Evolutionary conservation across 164 flowering plant genomes (phyloP).

Genomic region (Magnolia sinica): DNA sequence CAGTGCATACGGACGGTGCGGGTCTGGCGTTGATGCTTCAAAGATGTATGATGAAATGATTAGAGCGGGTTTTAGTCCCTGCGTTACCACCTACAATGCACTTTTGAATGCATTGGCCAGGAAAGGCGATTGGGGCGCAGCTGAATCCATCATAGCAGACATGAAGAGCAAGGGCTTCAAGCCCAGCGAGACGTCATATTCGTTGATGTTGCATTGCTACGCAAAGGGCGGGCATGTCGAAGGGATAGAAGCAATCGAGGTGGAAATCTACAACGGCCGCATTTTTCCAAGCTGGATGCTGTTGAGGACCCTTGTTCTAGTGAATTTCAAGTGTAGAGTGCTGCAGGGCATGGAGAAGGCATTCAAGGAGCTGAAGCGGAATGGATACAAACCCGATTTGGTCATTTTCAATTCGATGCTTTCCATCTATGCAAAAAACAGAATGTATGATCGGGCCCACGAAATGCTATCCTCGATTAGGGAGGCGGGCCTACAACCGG

Average conservation of each 20-base stretch:
- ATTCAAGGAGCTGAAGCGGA: slow-evolving; percentile 43
- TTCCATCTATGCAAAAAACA: slow-evolving; percentile 68
- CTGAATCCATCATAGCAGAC: slow-evolving; percentile 65
- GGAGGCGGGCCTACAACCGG: slow-evolving; percentile 66
- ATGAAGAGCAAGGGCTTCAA: slow-evolving; percentile 77
- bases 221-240: slow-evolving; percentile 61
- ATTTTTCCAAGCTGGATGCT: slow-evolving; percentile 86
- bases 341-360: slow-evolving; percentile 81
- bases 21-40: slow-evolving; percentile 28
- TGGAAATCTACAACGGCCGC: slow-evolving; percentile 55
- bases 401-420: slow-evolving; percentile 82
- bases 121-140: slow-evolving; percentile 73
- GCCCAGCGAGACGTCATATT: slow-evolving; percentile 76
- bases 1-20: slow-evolving; percentile 83
- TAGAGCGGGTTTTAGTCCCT: slow-evolving; percentile 70
- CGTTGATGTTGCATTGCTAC: slow-evolving; percentile 72
- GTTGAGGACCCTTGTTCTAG: slow-evolving; percentile 72
- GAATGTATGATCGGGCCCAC: slow-evolving; percentile 62
- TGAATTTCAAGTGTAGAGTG: slow-evolving; percentile 60
- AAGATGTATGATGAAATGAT: slow-evolving; percentile 64
- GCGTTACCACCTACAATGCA: slow-evolving; percentile 76
- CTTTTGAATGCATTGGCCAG: slow-evolving; percentile 74
- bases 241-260: slow-evolving; percentile 60
- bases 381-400: slow-evolving; percentile 79
- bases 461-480: slow-evolving; percentile 55